Conservation (phyloP, 108 stramenopile genomes). For the Nitzschia putrida region DNA sequence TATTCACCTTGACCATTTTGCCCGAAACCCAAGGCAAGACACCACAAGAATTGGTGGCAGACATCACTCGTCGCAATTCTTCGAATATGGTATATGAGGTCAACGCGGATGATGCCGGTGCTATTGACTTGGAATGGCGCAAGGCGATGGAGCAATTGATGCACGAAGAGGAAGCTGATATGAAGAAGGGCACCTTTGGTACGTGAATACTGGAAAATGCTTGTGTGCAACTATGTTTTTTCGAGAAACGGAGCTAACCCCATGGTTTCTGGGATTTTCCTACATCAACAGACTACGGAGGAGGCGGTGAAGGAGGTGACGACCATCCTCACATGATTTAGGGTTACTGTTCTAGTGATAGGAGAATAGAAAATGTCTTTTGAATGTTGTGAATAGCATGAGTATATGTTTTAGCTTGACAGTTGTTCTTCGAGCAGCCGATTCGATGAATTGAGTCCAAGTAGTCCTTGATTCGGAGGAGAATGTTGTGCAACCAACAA, state of each 20-base stretch:
- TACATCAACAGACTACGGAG: constrained; percentile 52
- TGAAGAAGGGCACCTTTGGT: constrained; percentile 62
- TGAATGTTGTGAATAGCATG: not conserved
- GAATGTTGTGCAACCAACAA: too few species aligned
- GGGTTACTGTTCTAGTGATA: not conserved
- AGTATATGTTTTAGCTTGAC: not conserved
- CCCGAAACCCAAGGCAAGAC: constrained; percentile 89
- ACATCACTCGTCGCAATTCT: constrained; percentile 67
- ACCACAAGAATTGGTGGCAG: constrained; percentile 67
- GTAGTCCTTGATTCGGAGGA: too few species aligned
- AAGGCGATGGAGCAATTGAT: constrained; percentile 85
- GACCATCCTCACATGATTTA: constrained; percentile 19
- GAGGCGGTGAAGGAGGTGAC: constrained; percentile 47
- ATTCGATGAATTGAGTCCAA: not conserved
- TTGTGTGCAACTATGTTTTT: not conserved
- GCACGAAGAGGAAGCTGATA: constrained; percentile 72
- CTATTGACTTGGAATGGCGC: constrained; percentile 80
- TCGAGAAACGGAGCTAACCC: not conserved
- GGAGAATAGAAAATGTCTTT: not conserved
- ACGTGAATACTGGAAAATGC: not conserved
- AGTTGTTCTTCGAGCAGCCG: not conserved
- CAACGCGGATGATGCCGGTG: constrained; percentile 49
- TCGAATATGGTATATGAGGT: constrained; percentile 70
- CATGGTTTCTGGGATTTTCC: not conserved
- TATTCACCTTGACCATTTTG: constrained; percentile 60